A percentile compares a stretch with the other conserved stretches of the same genome.
Evolutionary conservation across 169 alveolate species (phyloP).

Genomic region (Condylostoma magnum): DNA sequence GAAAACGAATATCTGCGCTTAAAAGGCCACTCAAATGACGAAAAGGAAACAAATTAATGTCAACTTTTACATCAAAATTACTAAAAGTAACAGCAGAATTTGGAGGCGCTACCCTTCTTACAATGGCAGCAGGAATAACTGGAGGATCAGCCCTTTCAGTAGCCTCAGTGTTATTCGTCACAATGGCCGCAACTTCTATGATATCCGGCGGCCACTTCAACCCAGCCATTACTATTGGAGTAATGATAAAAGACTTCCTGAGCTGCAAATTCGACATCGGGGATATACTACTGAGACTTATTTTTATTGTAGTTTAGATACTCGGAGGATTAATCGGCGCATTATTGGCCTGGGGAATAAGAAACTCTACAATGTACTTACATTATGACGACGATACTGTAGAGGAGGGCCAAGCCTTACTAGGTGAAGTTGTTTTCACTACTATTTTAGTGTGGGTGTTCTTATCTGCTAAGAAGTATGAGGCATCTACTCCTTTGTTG

Average conservation of each 20-base stretch:
- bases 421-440: slow-evolving; percentile 26
- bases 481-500: slow-evolving; percentile 1
- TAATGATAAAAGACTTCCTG: background rate
- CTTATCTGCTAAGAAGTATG: background rate
- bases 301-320: slow-evolving; percentile 10
- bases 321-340: background rate
- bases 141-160: too few relatives aligned
- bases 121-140: too few relatives aligned
- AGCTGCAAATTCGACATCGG: background rate
- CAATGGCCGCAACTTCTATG: slow-evolving; percentile 5
- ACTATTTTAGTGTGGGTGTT: background rate
- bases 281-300: background rate
- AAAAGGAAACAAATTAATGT: too few relatives aligned
- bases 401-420: slow-evolving; percentile 5
- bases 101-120: too few relatives aligned
- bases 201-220: slow-evolving; percentile 6
- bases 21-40: too few relatives aligned
- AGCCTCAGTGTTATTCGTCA: background rate
- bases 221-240: background rate
- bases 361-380: background rate
- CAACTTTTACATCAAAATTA: too few relatives aligned
- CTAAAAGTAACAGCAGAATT: too few relatives aligned
- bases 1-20: too few relatives aligned
- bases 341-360: background rate
- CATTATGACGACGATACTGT: background rate